phyloP scores from a whole-genome alignment of 495 filamentous ascomycete species.

The Neohortaea acidophila region DNA sequence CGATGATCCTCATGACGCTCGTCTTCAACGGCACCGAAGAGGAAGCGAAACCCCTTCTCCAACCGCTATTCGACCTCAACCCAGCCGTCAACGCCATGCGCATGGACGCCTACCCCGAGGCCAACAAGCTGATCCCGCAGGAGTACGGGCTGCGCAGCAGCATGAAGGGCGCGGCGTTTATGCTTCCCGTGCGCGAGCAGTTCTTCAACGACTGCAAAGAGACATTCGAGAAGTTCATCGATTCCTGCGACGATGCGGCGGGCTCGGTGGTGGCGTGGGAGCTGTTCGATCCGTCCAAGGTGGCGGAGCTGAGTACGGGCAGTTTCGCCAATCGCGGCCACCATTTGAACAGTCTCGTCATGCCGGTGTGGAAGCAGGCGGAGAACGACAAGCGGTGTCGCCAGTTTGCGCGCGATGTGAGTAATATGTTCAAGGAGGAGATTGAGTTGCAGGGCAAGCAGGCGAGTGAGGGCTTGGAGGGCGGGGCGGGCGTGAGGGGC shows the following conservation, averaged over 20 bases:
- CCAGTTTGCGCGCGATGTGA: slow-evolving; percentile 12
- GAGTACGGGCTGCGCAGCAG: slow-evolving; percentile 16
- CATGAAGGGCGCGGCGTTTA: slow-evolving; percentile 21
- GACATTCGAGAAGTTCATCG: slow-evolving; percentile 16
- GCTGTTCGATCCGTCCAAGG: slow-evolving; percentile 8
- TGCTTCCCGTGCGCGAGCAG: slow-evolving; percentile 15
- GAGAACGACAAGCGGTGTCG: slow-evolving; percentile 10
- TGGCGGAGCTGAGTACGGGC: slow-evolving; percentile 5
- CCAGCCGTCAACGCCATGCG: slow-evolving; percentile 17
- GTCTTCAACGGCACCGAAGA: slow-evolving; percentile 37
- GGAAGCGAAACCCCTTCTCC: slow-evolving; percentile 30
- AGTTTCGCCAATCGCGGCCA: slow-evolving; percentile 13
- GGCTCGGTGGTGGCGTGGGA: slow-evolving; percentile 20
- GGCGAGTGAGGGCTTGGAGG: slow-evolving; percentile 6
- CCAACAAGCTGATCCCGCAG: slow-evolving; percentile 2
- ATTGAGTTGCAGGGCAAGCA: slow-evolving; percentile 11
- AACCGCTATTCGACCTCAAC: slow-evolving; percentile 17
- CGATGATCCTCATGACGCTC: slow-evolving; percentile 29
- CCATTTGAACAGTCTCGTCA: slow-evolving; percentile 13
- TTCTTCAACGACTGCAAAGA: slow-evolving; percentile 14
- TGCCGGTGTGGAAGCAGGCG: slow-evolving; percentile 9
- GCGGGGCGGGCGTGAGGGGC: slow-evolving; percentile 9
- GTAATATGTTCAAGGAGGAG: slow-evolving; percentile 9
- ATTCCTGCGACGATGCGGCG: slow-evolving; percentile 7
- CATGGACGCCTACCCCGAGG: slow-evolving; percentile 10